These are phyloP conservation scores for Coprinellus micaceus DNA, from an alignment of 768 basidiomycete genomes.

Conservation along the genomic window DNA sequence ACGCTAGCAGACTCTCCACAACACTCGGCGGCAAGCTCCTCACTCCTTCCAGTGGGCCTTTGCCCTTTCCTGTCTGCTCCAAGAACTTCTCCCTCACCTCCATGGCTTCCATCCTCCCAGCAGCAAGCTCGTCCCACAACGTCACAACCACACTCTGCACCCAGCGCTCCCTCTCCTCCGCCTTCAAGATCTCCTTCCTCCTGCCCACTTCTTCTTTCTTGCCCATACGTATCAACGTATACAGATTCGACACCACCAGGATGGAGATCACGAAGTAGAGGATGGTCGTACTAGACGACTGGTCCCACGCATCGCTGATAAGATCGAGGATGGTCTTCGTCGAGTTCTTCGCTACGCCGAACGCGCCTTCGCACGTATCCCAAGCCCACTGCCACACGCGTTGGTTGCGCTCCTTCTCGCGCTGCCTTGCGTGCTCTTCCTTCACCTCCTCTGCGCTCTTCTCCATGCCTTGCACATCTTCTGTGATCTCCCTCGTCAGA, in stretches of 20 bases:
- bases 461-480: slow-evolving; percentile 4
- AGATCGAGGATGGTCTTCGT: slow-evolving; percentile 73
- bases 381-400: slow-evolving; percentile 85
- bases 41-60: too few species aligned
- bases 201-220: slow-evolving; percentile 35
- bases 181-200: slow-evolving; percentile 49
- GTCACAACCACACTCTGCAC: slow-evolving; percentile 67
- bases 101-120: slow-evolving; percentile 31
- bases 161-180: slow-evolving; percentile 71
- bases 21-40: too few species aligned
- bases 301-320: slow-evolving; percentile 75
- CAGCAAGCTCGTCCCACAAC: slow-evolving; percentile 68
- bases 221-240: slow-evolving; percentile 49
- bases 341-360: slow-evolving; percentile 65
- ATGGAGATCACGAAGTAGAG: slow-evolving; percentile 69
- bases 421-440: slow-evolving; percentile 50
- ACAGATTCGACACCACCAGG: slow-evolving; percentile 76
- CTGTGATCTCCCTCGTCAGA: background rate
- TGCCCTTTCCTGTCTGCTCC: too few species aligned
- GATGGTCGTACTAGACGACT: slow-evolving; percentile 66
- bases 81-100: slow-evolving; percentile 10
- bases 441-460: slow-evolving; percentile 19
- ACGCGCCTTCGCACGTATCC: slow-evolving; percentile 79
- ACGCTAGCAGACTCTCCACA: too few species aligned
- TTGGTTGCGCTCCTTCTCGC: slow-evolving; percentile 65